Evolutionary conservation across 352 stramenopile genomes (phyloP).

Genomic region (Achlya hypogyna): DNA sequence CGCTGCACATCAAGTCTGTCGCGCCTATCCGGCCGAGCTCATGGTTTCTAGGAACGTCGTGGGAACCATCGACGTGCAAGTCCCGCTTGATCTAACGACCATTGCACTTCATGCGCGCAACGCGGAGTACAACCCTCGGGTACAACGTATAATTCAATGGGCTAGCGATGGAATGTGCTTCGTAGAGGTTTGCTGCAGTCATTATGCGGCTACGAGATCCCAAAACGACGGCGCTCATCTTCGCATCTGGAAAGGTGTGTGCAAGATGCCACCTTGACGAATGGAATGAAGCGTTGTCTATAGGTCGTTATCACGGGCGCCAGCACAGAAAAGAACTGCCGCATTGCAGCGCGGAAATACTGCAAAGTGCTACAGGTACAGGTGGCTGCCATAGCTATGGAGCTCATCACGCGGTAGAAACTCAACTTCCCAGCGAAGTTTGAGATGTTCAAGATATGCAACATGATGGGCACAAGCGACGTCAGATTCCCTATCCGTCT

Average conservation of each 20-base stretch:
- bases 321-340: conserved; percentile 72
- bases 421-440: conserved; percentile 81
- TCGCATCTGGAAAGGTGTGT: conserved; percentile 89
- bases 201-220: conserved; percentile 95
- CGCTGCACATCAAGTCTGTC: conserved; percentile 16
- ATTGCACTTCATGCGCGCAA: conserved; percentile 97
- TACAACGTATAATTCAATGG: conserved; percentile 21
- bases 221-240: conserved; percentile 97
- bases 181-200: conserved; percentile 89
- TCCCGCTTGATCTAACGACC: conserved; percentile 93
- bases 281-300: neutral
- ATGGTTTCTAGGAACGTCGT: conserved; percentile 82
- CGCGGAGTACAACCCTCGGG: conserved; percentile 98
- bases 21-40: neutral
- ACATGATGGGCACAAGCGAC: conserved; percentile 98
- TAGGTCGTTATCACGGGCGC: conserved; percentile 80
- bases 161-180: neutral
- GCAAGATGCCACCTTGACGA: neutral
- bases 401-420: conserved; percentile 44
- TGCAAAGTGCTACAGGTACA: conserved; percentile 51
- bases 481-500: conserved; percentile 97
- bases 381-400: neutral
- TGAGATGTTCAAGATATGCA: conserved; percentile 91
- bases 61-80: conserved; percentile 93
- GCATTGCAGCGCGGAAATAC: conserved; percentile 78